phyloP scores from a whole-genome alignment of 78 protist genomes.

The Creolimax fragrantissima region DNA sequence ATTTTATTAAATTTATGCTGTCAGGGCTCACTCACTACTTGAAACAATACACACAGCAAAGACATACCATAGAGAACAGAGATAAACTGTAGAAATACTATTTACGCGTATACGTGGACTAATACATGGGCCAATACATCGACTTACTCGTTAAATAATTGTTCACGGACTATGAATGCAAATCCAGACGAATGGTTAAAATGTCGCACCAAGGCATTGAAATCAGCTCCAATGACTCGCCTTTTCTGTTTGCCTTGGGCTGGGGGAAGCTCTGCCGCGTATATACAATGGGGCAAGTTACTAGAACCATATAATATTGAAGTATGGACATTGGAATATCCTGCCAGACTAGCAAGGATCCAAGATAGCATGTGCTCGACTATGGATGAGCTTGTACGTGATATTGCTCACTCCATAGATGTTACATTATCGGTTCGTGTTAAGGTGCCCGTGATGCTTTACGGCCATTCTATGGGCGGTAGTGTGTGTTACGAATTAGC shows the following conservation, averaged over 20 bases:
- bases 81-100: neutral
- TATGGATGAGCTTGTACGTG: neutral
- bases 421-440: neutral
- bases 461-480: neutral
- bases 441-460: neutral
- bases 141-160: no score
- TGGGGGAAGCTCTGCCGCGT: neutral
- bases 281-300: neutral
- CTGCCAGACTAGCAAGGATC: neutral
- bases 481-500: neutral
- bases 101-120: no score
- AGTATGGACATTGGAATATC: neutral
- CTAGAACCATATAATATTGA: neutral
- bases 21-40: no score
- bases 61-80: neutral
- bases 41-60: neutral
- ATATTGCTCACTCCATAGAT: neutral
- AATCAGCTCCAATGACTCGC: neutral
- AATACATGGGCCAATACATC: no score
- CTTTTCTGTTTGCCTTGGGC: neutral
- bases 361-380: neutral
- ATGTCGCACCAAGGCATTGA: neutral
- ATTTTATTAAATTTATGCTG: no score
- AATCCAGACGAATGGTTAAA: no score
- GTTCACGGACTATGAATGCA: no score